A percentile compares a stretch with the other conserved stretches of the same genome.
phyloP scores from a whole-genome alignment of 202 grass and related monocot genomes.

The Digitaria exilis region DNA sequence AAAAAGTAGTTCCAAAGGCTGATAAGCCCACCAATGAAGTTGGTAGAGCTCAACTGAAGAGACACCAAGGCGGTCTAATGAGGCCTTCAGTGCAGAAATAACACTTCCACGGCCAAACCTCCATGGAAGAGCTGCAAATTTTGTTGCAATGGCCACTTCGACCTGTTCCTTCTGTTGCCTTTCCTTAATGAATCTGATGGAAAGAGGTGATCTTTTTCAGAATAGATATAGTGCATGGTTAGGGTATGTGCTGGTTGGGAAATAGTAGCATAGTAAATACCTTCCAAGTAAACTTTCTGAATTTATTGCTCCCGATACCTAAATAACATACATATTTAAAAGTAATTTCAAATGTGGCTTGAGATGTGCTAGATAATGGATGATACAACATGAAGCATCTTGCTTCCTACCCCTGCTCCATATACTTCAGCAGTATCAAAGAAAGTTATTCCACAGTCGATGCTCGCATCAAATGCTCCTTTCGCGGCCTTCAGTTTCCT shows the following conservation, averaged over 20 bases:
- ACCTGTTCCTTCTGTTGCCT: slow-evolving; percentile 56
- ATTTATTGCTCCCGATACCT: slow-evolving; percentile 76
- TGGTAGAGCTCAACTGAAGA: slow-evolving; percentile 93
- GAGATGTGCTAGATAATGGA: neutral
- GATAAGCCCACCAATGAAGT: slow-evolving; percentile 74
- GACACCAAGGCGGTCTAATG: slow-evolving; percentile 65
- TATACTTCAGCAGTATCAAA: slow-evolving; percentile 94
- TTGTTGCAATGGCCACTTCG: slow-evolving; percentile 68
- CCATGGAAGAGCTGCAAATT: slow-evolving; percentile 91
- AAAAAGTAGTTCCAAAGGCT: neutral
- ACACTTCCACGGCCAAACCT: slow-evolving; percentile 82
- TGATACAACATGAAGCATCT: neutral
- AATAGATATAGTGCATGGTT: neutral
- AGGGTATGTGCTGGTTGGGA: neutral
- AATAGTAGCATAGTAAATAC: slow-evolving; percentile 19
- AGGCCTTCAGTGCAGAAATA: slow-evolving; percentile 68
- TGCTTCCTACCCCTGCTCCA: slow-evolving; percentile 64
- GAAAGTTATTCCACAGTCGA: slow-evolving; percentile 81
- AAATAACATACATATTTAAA: neutral
- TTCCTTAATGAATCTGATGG: slow-evolving; percentile 81
- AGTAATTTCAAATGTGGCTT: neutral
- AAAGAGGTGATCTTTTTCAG: neutral
- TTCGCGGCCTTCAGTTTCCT: slow-evolving; percentile 79
- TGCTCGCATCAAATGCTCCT: slow-evolving; percentile 75
- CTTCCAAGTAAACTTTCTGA: slow-evolving; percentile 84